These are phyloP conservation scores for Mycena latifolia DNA, from an alignment of 768 basidiomycete genomes.

Conservation along the genomic window DNA sequence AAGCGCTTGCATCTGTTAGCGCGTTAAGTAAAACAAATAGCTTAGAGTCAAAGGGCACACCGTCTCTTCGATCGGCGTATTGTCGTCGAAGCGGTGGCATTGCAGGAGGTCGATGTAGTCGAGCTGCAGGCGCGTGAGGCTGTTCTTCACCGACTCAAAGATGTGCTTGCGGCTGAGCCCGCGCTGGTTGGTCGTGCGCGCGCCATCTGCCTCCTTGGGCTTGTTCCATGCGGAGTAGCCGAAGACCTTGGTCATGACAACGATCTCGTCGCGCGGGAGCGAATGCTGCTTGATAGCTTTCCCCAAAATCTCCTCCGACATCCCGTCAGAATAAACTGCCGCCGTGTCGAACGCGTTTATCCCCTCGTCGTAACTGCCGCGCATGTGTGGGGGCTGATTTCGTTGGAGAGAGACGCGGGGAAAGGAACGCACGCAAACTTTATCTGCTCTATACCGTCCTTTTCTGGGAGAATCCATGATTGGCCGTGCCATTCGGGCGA, in stretches of 20 bases:
- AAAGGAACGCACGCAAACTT: not conserved
- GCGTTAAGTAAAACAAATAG: not conserved
- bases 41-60: not conserved
- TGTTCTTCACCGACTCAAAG: slow-evolving; percentile 1
- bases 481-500: not conserved
- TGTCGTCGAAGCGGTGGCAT: slow-evolving; percentile 64
- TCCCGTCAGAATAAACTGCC: not conserved
- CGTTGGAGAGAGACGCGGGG: no score
- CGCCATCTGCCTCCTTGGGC: no score
- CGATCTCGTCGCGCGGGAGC: not conserved
- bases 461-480: no score
- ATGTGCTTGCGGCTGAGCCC: slow-evolving; percentile 12
- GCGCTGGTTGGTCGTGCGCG: not conserved
- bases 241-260: not conserved
- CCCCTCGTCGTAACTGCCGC: not conserved
- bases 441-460: not conserved
- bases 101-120: slow-evolving; percentile 13
- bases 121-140: slow-evolving; percentile 5
- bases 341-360: not conserved
- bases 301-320: not conserved
- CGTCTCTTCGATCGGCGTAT: slow-evolving; percentile 62
- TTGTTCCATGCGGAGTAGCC: no score
- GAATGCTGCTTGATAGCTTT: not conserved
- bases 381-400: no score
- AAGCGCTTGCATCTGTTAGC: not conserved